Base-by-base conservation (phyloP, 208 protist species). In the Herpetomonas tarakana region DNA sequence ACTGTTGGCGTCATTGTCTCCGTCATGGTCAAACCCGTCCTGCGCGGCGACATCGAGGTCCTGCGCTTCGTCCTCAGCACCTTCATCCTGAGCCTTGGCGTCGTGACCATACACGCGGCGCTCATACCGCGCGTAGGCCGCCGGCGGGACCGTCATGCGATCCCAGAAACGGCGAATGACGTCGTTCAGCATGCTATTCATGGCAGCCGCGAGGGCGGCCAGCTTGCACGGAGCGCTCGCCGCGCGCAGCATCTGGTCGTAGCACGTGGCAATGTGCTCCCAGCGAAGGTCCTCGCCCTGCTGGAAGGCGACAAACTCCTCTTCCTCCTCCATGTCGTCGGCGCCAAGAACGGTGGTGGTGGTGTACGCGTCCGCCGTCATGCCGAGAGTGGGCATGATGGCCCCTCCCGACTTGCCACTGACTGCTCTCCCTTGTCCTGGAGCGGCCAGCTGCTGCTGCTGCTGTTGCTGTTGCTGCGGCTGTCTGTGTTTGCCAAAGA, bases 121-220 rank as follows among this genome's bases (percentile, higher is more conserved):
- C 25, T 68, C 57, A 54, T 78, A 60, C 1, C 65, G 68, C 49
- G 65, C 59, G 35, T 74, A 65, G 38, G 71, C 81, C 22, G 77
- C 78, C 26, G 75, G 47, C 0, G 82, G 78, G n/a, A 89, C 78
- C 30, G 88, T 94, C 11, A 94, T 45, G 18, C 84, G 78, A 19
- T 87, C 77, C 85, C 88, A 94, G 60, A 87, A 92, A 31, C 88
- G 88, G 2, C 70, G 72, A 50, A 94, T 88, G 27, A 88, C 35
- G 58, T 90, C 79, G 62, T 91, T 91, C 26, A 94, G 67, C 9
- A 79, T 35, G 11, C 62, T 58, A 62, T 94, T 69, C 4, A 22
- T 26, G 11, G 79, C 73, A 2, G 82, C 76, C 21, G 54, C 59
- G 3, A 50, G 11, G 0, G 77, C 65, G 3, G 72, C 74, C 12